Base-by-base conservation (phyloP, 2,329 filamentous ascomycete species). In the Colletotrichum spaethianum region DNA sequence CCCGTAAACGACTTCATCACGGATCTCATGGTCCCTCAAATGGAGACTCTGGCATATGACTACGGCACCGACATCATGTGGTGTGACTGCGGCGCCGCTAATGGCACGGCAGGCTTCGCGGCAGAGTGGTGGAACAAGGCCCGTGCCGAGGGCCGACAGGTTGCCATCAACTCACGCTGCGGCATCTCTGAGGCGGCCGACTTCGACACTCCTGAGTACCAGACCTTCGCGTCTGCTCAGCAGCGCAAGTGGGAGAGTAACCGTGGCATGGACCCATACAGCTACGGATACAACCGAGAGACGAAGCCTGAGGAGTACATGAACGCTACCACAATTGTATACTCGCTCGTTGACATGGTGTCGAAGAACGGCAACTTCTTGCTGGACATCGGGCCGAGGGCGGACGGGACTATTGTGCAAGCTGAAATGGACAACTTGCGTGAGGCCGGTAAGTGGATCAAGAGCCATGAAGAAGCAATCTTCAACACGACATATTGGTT, bases 171-270 rank as follows among this genome's bases (percentile, higher is more conserved):
- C 79, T 83, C 83, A 56, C 86, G 89, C 9, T 91, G 89, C 77
- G 89, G 89, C 4, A 78, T 89, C 0, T 36, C 69, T 3, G 69
- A 72, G 52, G 78, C 79, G 1, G 80, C 80, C 16, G 88, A 91
- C 79, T 91, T 90, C 74, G 88, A 91, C 76, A 91, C 89, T 1
- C 89, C 89, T 0, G 89, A 91, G 77, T 91, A 73, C 76, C 80
- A 82, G 36, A 83, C 82, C 9, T 89, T 86, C 76, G 79, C 82
- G 3, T 82, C 84, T n/a, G 69, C 65, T 20, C 69, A 72, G 31
- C 59, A 65, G 3, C 62, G 87, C 36, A 91, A 91, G 78, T 91
- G 89, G 89, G 89, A 91, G 79, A 86, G 81, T 50, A 91, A 86
- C 78, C 83, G 83, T 52, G 89, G 89, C 46, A 88, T 91, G 86